phyloP scores from a whole-genome alignment of 2,329 filamentous ascomycete genomes.

The Fusarium sp. region DNA sequence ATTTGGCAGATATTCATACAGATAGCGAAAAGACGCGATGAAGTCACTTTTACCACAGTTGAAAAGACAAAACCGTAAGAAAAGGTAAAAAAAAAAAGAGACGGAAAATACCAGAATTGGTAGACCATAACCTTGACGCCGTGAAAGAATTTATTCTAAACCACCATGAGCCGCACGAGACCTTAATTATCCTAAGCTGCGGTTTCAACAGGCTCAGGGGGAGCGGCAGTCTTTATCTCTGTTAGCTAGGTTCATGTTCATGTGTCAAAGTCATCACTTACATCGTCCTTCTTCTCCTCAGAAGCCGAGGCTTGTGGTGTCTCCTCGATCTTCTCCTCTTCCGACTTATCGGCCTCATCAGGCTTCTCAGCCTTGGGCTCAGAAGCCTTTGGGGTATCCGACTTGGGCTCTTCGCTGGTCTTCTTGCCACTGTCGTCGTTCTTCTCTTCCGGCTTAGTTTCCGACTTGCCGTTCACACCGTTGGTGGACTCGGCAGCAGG shows the following conservation, averaged over 20 bases:
- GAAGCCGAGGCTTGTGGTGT: slow-evolving; percentile 30
- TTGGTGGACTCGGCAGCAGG: slow-evolving; percentile 57
- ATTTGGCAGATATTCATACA: slow-evolving; percentile 48
- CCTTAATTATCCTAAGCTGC: slow-evolving; percentile 47
- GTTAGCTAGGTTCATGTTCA: slow-evolving; percentile 22
- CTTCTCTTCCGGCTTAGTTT: slow-evolving; percentile 56
- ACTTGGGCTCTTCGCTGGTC: slow-evolving; percentile 54
- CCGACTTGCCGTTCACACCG: slow-evolving; percentile 61
- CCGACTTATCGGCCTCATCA: slow-evolving; percentile 39
- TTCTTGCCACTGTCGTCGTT: slow-evolving; percentile 56
- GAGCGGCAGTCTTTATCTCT: slow-evolving; percentile 42
- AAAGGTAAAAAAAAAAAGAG: slow-evolving; percentile 22
- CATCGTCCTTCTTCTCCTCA: slow-evolving; percentile 52
- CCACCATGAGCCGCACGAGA: slow-evolving; percentile 26
- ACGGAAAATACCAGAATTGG: slow-evolving; percentile 42
- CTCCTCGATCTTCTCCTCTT: slow-evolving; percentile 25
- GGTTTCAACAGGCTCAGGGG: slow-evolving; percentile 54
- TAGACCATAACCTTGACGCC: slow-evolving; percentile 47
- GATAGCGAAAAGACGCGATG: slow-evolving; percentile 36
- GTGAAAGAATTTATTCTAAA: slow-evolving; percentile 44
- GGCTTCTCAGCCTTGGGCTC: slow-evolving; percentile 47
- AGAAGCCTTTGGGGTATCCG: slow-evolving; percentile 48
- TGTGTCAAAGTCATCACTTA: slow-evolving; percentile 33
- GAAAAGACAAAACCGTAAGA: slow-evolving; percentile 30
- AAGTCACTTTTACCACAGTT: slow-evolving; percentile 45